phyloP scores from a whole-genome alignment of 2,329 filamentous ascomycete genomes.

The Leptoxyphium fumago region DNA sequence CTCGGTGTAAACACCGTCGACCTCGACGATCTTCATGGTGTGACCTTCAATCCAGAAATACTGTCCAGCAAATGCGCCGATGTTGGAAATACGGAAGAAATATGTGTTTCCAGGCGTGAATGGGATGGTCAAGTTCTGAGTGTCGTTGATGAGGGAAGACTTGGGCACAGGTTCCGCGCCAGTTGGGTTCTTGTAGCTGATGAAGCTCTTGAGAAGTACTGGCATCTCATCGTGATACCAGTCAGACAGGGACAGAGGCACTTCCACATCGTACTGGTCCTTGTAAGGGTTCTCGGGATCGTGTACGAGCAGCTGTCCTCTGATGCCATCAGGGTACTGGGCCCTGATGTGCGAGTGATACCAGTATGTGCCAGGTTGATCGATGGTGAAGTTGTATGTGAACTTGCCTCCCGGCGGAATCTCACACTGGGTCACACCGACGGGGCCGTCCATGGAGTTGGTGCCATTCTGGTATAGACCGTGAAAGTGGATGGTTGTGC shows the following conservation, averaged over 20 bases:
- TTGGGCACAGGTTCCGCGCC: conserved; percentile 53
- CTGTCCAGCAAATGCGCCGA: conserved; percentile 57
- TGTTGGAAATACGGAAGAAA: conserved; percentile 53
- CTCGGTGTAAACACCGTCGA: conserved; percentile 53
- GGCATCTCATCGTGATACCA: conserved; percentile 52
- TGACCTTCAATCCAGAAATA: conserved; percentile 59
- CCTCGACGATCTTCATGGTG: conserved; percentile 49
- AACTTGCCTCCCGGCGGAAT: conserved; percentile 49
- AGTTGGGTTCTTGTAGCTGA: conserved; percentile 39
- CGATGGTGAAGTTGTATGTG: conserved; percentile 52
- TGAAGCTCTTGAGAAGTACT: conserved; percentile 38
- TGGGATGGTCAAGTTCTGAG: conserved; percentile 29
- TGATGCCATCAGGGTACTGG: conserved; percentile 54
- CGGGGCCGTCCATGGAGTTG: conserved; percentile 58
- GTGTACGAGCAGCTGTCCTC: conserved; percentile 53
- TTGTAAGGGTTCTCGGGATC: conserved; percentile 39
- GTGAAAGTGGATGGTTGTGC: conserved; percentile 60
- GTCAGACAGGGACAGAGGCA: conserved; percentile 54
- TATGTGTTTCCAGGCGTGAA: conserved; percentile 43
- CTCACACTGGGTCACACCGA: conserved; percentile 51
- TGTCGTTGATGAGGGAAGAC: conserved; percentile 50
- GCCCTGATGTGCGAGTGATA: conserved; percentile 54
- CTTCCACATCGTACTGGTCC: conserved; percentile 43
- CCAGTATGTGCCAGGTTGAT: conserved; percentile 41
- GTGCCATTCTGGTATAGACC: conserved; percentile 66